Evolutionary conservation across 1,139 yeast genomes (phyloP).

Genomic region (Candida gigantensis): DNA sequence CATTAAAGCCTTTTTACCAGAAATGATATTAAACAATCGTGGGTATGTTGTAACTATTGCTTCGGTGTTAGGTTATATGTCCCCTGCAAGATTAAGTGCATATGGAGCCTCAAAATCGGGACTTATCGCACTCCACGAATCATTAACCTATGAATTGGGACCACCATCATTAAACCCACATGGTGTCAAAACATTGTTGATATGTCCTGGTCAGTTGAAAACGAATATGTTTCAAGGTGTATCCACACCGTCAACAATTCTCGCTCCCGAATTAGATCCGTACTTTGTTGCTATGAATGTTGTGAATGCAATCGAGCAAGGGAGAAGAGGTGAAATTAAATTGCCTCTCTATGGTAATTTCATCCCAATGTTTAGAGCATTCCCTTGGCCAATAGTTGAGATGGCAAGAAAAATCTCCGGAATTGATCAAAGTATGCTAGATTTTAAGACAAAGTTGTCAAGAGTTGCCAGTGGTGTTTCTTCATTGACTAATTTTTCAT

Average conservation of each 20-base stretch:
- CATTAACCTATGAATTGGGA: constrained; percentile 70
- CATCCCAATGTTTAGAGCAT: constrained; percentile 66
- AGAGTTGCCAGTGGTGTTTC: constrained; percentile 21
- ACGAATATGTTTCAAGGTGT: constrained; percentile 75
- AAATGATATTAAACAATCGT: constrained; percentile 59
- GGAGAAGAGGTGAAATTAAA: constrained; percentile 67
- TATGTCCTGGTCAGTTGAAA: constrained; percentile 85
- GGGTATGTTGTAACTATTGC: constrained; percentile 83
- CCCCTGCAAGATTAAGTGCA: constrained; percentile 79
- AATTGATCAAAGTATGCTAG: constrained; percentile 58
- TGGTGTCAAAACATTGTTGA: constrained; percentile 70
- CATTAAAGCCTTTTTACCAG: constrained; percentile 69
- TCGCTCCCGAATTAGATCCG: constrained; percentile 85
- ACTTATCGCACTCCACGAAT: constrained; percentile 78
- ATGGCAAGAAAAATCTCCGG: constrained; percentile 57
- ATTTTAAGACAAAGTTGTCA: constrained; percentile 25
- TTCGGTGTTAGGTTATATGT: constrained; percentile 78
- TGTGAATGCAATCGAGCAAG: constrained; percentile 56
- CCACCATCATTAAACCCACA: constrained; percentile 45
- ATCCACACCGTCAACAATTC: constrained; percentile 63
- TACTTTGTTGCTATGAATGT: constrained; percentile 59
- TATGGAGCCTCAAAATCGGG: constrained; percentile 94
- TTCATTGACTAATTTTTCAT: constrained; percentile 17
- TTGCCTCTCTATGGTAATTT: constrained; percentile 75
- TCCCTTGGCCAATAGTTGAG: constrained; percentile 73